Base-by-base conservation (phyloP, 148 eudicot genomes). In the Vaccinium myrtillus region DNA sequence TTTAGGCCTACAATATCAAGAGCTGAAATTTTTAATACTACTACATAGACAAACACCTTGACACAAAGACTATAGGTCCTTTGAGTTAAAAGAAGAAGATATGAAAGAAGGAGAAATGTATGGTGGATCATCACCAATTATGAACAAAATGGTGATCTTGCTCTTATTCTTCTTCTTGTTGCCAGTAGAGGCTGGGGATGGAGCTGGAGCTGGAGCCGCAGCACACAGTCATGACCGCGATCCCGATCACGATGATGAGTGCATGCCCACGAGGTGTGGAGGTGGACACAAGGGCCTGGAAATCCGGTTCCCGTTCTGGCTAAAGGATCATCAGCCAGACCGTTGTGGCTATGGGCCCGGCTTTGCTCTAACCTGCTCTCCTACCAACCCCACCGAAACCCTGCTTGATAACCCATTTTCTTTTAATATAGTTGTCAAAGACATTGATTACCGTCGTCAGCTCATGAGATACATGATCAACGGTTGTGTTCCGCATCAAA, bases 291-390 rank as follows among this genome's bases (percentile, higher is more conserved):
- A 71, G 13, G 48, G 75, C 75, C 75, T 43, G 0, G 75, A 12
- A 36, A 71, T 71, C 43, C 75, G 19, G 43, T 71, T 30, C 75
- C 75, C 75, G 36, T 71, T 71, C 75, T 32, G 75, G 75, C 75
- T 71, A 71, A 71, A 30, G 46, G 75, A 1, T 25, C 32, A 65
- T 71, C 75, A 71, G 39, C 21, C 75, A 71, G 46, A 32, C 12
- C 75, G 15, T 39, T 71, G 75, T 71, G 75, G 75, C 46, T 32
- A 15, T 15, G 16, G 56, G 15, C 32, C 32, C 30, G 75, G 75
- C 43, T 71, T 30, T 71, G 18, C 32, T 11, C 75, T 71, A 9
- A 11, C 75, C 15, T 71, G 75, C 75, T 27, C 75, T 16, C 75
- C 18, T 53, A 53, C 15, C 16, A 53, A 53, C 32, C 30, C 3